Evolutionary conservation across 2,329 filamentous ascomycete species (phyloP), one percentile per base, ranked within the genome.

Genomic region (Aspergillus ochraceus): DNA sequence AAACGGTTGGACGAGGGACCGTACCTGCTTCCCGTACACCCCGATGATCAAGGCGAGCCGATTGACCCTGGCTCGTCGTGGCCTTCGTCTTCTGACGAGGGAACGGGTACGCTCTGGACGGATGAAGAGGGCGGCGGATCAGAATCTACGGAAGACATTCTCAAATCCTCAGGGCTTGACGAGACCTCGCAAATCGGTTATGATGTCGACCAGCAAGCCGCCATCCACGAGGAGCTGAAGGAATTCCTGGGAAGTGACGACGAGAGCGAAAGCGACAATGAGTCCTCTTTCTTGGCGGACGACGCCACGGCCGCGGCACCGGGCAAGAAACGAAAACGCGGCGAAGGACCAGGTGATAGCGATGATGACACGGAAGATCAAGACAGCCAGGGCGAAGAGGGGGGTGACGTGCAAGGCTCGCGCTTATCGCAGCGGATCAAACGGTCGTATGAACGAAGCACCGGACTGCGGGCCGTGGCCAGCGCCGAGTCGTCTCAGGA

Each of bases 11-110:
- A 95, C 58, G 93, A 97, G 73, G 82, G 82, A 2, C 88, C 89
- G 0, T 97, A 94, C 70, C 80, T 90, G n/a, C 83, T 96, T 51
- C 83, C 89, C n/a, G 83, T 92, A 2, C 88, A 92, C 54, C 86
- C 89, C 0, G 85, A 88, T 19, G 89, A 92, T 66, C 81, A 85
- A 14, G 76, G 77, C 4, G 75, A 78, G 53, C 77, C 74, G 14
- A 73, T 77, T 30, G 75, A 74, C 2, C 74, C 75, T 32, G 73
- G 69, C n/a, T 69, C 68, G 69, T 76, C 66, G 67, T 65, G 78
- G 79, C 59, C 74, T 22, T 77, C 75, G 42, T 78, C 80, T 32
- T 80, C 81, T 60, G 77, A 80, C 29, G 78, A 80, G 51, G 77
- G 81, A 49, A 77, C 79, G n/a, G 80, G 78, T 29, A 77, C 80